These are phyloP conservation scores for Kodamaea leandrae DNA, from an alignment of 805 yeast species.

Conservation along the genomic window DNA sequence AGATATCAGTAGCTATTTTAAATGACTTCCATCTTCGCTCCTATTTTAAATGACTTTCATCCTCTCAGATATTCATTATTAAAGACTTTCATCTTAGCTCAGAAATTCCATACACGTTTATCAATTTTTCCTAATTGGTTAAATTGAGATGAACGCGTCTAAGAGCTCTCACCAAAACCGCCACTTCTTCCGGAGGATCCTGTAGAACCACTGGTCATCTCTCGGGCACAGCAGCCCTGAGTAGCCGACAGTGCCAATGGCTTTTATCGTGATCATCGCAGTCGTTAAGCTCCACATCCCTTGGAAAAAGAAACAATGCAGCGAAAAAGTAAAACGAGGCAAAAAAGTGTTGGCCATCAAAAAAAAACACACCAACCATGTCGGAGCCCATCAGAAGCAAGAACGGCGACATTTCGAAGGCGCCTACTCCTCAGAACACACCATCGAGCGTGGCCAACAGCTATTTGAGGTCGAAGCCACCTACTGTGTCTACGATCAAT, in stretches of 20 bases:
- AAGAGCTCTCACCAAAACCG: too few relatives aligned
- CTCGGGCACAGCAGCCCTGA: too few relatives aligned
- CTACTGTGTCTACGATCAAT: constrained; percentile 60
- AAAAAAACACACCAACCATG: constrained; percentile 41
- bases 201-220: too few relatives aligned
- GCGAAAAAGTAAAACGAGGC: constrained; percentile 2
- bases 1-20: too few relatives aligned
- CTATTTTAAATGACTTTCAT: not conserved
- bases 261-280: not conserved
- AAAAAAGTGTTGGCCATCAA: constrained; percentile 1
- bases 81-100: too few relatives aligned
- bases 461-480: constrained; percentile 61
- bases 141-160: too few relatives aligned
- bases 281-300: not conserved
- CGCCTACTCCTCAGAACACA: constrained; percentile 98
- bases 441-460: constrained; percentile 85
- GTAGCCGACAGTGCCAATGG: too few relatives aligned
- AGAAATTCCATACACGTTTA: constrained; percentile 1
- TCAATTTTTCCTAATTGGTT: constrained; percentile 1
- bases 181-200: too few relatives aligned
- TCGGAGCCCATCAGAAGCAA: constrained; percentile 80
- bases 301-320: constrained; percentile 2
- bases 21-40: constrained; percentile 1
- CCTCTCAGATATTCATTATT: not conserved
- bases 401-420: constrained; percentile 73